Base-by-base conservation (phyloP, 2,329 filamentous ascomycete species). In the Cytospora leucostoma region DNA sequence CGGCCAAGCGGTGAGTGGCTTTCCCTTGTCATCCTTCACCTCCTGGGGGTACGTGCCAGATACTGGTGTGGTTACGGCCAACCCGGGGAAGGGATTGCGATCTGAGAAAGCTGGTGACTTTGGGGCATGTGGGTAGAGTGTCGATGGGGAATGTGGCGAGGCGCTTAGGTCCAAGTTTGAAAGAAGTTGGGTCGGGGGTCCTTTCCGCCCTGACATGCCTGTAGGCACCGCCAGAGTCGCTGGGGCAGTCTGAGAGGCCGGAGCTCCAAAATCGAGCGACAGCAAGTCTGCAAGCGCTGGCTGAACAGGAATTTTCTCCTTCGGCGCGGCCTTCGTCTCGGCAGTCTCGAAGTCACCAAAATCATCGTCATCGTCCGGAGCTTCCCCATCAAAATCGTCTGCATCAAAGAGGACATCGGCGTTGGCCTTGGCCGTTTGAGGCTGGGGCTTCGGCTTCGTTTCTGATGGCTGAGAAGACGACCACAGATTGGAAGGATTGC, bases 371-470 rank as follows among this genome's bases (percentile, higher is more conserved):
- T 74, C 73, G 11, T 61, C 62, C 7, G 59, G 64, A 1, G 64
- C 62, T 37, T 63, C 63, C 3, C 67, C 67, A 59, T 80, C 80
- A 67, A 82, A 83, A 56, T 85, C 81, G 50, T 84, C 82, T 40
- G 84, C 88, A 73, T 91, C 88, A 71, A 91, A 91, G 3, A 91
- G 76, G 4, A 91, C 82, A 67, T 86, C 83, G 2, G 82, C 74
- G 51, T 84, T 75, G 1, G 57, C 32, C 33, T 56, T 59, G 17
- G 35, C 21, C 17, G 49, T 13, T 12, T 19, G 34, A 10, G 65
- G 54, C 65, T 73, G 34, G 10, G 65, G 54, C 65, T 73, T 68
- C 4, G 35, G 54, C 7, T 5, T 37, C 40, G 51, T 17, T 33
- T 17, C 33, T 19, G 61, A 4, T 32, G 56, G 49, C 52, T 54